Evolutionary conservation across 2,329 filamentous ascomycete species (phyloP).

Genomic region (Colletotrichum sp.): DNA sequence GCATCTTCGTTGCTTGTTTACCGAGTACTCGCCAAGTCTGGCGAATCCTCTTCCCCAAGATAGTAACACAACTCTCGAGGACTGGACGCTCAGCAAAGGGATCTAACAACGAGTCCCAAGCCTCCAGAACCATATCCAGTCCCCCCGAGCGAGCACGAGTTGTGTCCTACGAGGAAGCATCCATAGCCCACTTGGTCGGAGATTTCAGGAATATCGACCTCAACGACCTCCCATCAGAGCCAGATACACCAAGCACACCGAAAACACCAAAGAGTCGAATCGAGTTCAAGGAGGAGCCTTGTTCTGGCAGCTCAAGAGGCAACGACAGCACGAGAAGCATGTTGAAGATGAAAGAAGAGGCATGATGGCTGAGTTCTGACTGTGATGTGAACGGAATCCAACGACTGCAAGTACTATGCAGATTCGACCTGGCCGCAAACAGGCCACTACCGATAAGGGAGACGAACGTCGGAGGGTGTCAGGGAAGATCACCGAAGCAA

Average conservation of each 20-base stretch:
- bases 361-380: neutral
- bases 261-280: neutral
- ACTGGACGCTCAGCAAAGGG: neutral
- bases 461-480: neutral
- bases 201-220: slow-evolving; percentile 5
- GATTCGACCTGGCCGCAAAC: neutral
- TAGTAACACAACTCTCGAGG: neutral
- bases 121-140: neutral
- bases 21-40: slow-evolving; percentile 10
- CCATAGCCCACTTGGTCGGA: slow-evolving; percentile 8
- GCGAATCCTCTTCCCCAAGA: neutral
- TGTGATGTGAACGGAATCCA: rapidly evolving
- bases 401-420: neutral
- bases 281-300: neutral
- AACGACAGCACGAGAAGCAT: neutral
- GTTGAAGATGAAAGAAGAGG: neutral
- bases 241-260: neutral
- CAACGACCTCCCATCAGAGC: neutral
- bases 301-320: neutral
- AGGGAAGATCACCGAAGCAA: neutral
- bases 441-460: neutral
- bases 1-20: slow-evolving; percentile 6
- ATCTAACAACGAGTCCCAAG: neutral
- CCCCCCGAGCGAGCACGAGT: neutral
- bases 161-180: neutral